Conservation (phyloP, 2,329 filamentous ascomycete genomes). For the Fusarium sp. region DNA sequence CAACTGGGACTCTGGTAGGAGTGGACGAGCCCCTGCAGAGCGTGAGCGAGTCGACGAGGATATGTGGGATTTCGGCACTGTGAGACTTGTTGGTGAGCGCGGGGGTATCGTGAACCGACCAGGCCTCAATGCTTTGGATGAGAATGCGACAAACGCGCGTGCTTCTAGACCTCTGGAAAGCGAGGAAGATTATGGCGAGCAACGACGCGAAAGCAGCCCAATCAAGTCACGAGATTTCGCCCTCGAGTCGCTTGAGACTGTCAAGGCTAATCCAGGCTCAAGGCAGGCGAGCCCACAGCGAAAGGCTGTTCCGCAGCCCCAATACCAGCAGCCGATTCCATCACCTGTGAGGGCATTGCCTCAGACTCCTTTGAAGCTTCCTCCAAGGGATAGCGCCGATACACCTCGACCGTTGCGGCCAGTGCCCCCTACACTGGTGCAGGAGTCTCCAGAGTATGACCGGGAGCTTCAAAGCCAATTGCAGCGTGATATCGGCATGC, state of each 20-base stretch:
- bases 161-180: slow-evolving; percentile 64
- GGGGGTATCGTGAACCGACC: slow-evolving; percentile 66
- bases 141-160: slow-evolving; percentile 82
- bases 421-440: slow-evolving; percentile 58
- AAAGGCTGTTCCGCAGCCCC: slow-evolving; percentile 59
- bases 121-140: slow-evolving; percentile 78
- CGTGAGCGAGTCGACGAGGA: slow-evolving; percentile 77
- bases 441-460: slow-evolving; percentile 70
- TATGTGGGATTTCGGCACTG: slow-evolving; percentile 98
- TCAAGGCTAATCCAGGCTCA: slow-evolving; percentile 63
- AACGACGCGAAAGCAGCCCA: slow-evolving; percentile 62
- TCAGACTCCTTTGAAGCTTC: slow-evolving; percentile 50
- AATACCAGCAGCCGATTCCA: slow-evolving; percentile 26
- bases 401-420: slow-evolving; percentile 62
- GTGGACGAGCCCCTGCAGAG: slow-evolving; percentile 63
- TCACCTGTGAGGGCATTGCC: slow-evolving; percentile 72
- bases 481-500: slow-evolving; percentile 69
- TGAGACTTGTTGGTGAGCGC: slow-evolving; percentile 79
- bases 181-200: slow-evolving; percentile 63
- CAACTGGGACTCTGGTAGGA: slow-evolving; percentile 61
- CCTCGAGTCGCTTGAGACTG: slow-evolving; percentile 62
- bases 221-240: slow-evolving; percentile 62
- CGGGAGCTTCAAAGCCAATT: slow-evolving; percentile 70
- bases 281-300: slow-evolving; percentile 71
- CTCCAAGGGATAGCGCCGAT: slow-evolving; percentile 51